Evolutionary conservation across 768 basidiomycete genomes (phyloP).

Genomic region (Exidia glandulosa): DNA sequence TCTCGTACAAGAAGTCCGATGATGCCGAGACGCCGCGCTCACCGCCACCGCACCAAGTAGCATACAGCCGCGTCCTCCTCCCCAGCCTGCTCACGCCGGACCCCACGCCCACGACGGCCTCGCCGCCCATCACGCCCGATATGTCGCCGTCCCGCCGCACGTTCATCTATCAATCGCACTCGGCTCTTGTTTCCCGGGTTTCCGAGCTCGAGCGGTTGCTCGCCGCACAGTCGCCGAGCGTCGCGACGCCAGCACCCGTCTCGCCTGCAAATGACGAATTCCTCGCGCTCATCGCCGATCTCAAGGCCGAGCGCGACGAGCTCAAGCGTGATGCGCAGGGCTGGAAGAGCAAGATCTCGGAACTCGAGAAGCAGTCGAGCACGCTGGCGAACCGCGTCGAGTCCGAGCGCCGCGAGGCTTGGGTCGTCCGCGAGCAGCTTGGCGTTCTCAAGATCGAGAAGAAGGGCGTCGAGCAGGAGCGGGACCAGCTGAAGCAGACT

Average conservation of each 20-base stretch:
- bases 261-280: constrained; percentile 47
- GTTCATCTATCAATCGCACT: constrained; percentile 79
- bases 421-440: constrained; percentile 68
- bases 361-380: constrained; percentile 60
- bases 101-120: constrained; percentile 49
- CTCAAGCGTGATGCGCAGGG: constrained; percentile 80
- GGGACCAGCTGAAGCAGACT: constrained; percentile 24
- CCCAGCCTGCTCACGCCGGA: constrained; percentile 54
- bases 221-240: constrained; percentile 14
- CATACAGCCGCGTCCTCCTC: background rate
- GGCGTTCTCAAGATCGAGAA: constrained; percentile 61
- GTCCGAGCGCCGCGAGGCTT: constrained; percentile 69
- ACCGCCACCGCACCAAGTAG: background rate
- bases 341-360: constrained; percentile 68
- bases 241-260: background rate
- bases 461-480: constrained; percentile 37
- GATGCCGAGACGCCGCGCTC: constrained; percentile 10
- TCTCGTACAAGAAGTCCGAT: constrained; percentile 55
- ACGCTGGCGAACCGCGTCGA: constrained; percentile 62
- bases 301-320: constrained; percentile 83
- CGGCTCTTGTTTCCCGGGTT: constrained; percentile 71
- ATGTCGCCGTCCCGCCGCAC: constrained; percentile 41
- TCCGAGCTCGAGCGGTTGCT: constrained; percentile 68
- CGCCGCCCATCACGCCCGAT: background rate
- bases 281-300: constrained; percentile 59